phyloP scores from a whole-genome alignment of 2,329 filamentous ascomycete species.

The Drechslerella dactyloides region DNA sequence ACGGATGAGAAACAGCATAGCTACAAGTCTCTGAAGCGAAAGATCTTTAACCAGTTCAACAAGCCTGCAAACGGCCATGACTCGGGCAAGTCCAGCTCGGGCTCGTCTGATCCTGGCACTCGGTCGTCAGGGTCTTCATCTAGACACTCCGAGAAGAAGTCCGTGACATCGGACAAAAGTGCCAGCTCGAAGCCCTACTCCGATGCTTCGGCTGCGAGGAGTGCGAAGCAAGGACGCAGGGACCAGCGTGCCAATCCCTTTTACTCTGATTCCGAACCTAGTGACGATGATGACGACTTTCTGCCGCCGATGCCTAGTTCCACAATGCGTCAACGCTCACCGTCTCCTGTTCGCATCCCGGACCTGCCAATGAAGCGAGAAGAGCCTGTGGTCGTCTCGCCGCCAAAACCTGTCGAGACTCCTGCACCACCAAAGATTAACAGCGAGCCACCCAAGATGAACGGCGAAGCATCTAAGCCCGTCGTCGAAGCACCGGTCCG shows the following conservation, averaged over 20 bases:
- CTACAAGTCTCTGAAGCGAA: constrained; percentile 52
- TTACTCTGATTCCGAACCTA: constrained; percentile 36
- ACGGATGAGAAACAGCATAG: constrained; percentile 55
- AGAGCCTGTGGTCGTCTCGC: constrained; percentile 23
- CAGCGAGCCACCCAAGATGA: constrained; percentile 21
- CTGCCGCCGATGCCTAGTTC: constrained; percentile 16
- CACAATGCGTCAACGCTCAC: constrained; percentile 31
- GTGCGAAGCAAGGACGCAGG: constrained; percentile 22
- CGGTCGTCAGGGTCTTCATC: constrained; percentile 38
- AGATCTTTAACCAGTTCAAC: constrained; percentile 50
- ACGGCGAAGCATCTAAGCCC: constrained; percentile 26
- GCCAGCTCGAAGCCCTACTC: constrained; percentile 2
- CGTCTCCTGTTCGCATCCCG: constrained; percentile 28
- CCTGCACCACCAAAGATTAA: constrained; percentile 24
- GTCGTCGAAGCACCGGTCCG: not conserved
- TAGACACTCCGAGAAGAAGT: constrained; percentile 32
- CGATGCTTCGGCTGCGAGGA: constrained; percentile 8
- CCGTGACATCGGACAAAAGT: constrained; percentile 17
- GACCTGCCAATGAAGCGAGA: constrained; percentile 36
- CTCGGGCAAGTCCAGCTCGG: constrained; percentile 46
- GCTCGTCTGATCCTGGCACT: constrained; percentile 39
- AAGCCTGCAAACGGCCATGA: constrained; percentile 37
- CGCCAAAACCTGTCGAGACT: constrained; percentile 27
- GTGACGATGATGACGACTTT: constrained; percentile 34
- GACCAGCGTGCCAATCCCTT: constrained; percentile 37